Evolutionary conservation across 495 filamentous ascomycete species (phyloP), one percentile per base, ranked within the genome.

Genomic region (Xylaria intraflava): DNA sequence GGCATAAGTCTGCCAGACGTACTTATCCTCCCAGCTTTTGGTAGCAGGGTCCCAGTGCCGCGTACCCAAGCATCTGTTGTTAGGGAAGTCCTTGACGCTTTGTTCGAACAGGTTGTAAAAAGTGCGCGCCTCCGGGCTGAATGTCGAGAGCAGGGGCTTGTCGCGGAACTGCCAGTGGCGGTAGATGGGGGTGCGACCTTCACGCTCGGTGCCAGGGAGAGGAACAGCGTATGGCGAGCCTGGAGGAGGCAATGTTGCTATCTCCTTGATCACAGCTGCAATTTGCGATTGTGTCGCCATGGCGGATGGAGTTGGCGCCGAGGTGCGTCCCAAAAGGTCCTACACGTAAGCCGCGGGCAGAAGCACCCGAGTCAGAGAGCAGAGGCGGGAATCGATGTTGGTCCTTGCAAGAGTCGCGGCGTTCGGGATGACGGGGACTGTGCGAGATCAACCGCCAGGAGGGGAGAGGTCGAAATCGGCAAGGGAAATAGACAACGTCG

Each of bases 101-200:
- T 78, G 71, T 67, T 95, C 89, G 64, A 95, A 95, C 20, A 89
- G 73, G 29, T 95, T 88, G 74, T 95, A 86, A 38, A 83, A 73
- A 16, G 89, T 94, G 48, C 77, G 70, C 40, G 87, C 69, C 55
- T 83, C 70, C 10, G 90, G 89, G 69, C 91, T 84, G 55, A 88
- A 72, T 17, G 86, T 89, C 57, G 78, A 76, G 35, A 96, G 68
- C 53, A 96, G 69, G 45, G 78, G 77, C 36, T 79, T 80, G 65
- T 93, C 83, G 41, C 75, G 73, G 60, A 83, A 82, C 56, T 80
- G 80, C 84, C 85, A 94, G 69, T 95, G 85, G 53, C 93, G 81
- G 69, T 96, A 98, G 51, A 94, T 71, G 29, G 79, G 72, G 20
- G 78, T 87, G 51, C 89, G 82, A 40, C 86, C 90, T 23, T 84